A percentile compares a stretch with the other conserved stretches of the same genome.
These are phyloP conservation scores for Verticillium isaacii DNA, from an alignment of 2,329 filamentous ascomycete species.

Conservation along the genomic window DNA sequence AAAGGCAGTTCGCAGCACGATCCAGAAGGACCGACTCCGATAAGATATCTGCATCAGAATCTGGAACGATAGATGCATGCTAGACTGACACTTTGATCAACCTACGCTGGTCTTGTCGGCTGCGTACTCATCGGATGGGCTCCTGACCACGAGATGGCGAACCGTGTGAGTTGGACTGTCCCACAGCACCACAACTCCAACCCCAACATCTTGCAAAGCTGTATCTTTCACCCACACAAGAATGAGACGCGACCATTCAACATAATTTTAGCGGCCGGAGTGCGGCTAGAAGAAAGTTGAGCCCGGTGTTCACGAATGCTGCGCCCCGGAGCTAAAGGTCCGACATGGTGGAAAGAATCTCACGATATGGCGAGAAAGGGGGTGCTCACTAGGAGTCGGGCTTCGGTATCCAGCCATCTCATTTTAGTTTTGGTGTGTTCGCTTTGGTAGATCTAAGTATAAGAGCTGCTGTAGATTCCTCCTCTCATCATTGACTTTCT, in stretches of 20 bases:
- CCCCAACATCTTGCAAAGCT: neutral
- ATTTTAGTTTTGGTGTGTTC: neutral
- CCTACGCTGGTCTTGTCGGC: neutral
- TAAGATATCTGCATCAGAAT: too few species aligned
- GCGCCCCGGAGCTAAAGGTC: neutral
- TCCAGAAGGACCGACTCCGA: neutral
- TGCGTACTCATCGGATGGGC: neutral
- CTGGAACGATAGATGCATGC: too few species aligned
- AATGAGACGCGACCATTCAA: neutral
- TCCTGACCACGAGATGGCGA: neutral
- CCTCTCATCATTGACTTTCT: neutral
- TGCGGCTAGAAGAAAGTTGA: neutral
- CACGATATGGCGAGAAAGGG: too few species aligned
- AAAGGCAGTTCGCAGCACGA: too few species aligned
- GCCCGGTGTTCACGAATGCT: neutral
- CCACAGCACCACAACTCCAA: neutral
- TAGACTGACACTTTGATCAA: neutral
- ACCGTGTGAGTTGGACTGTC: neutral
- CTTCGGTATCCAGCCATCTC: neutral
- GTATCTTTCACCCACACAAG: too few species aligned
- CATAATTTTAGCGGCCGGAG: neutral
- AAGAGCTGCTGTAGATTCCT: neutral
- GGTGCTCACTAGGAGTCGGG: neutral
- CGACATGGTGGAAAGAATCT: too few species aligned
- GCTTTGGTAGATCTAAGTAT: neutral